Conservation (phyloP, 1,284 basidiomycete genomes). For the Uromyces viciae-fabae region DNA sequence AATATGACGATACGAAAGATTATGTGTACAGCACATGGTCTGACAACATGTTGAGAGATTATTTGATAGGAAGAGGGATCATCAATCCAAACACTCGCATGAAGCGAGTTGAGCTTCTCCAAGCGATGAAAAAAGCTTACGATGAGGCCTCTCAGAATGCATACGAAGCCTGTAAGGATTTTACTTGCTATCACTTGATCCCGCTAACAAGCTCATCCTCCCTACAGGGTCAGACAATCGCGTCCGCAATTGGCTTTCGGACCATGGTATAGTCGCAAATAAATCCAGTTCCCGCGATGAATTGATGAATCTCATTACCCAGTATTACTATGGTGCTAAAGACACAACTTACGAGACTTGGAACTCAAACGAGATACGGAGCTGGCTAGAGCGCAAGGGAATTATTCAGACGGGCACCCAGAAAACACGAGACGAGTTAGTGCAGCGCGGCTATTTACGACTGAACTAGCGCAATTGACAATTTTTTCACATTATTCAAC, state of each 20-base stretch:
- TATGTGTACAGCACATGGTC: constrained; percentile 84
- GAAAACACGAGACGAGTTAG: constrained; percentile 42
- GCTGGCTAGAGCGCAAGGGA: constrained; percentile 54
- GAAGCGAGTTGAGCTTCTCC: constrained; percentile 47
- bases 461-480: no score
- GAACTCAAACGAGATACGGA: constrained; percentile 68
- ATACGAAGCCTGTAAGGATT: constrained; percentile 70
- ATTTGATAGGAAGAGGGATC: constrained; percentile 70
- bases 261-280: constrained; percentile 67
- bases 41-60: constrained; percentile 67
- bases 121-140: constrained; percentile 68
- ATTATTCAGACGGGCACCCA: constrained; percentile 31
- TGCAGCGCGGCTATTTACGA: no score
- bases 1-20: constrained; percentile 64
- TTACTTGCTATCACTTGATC: neutral
- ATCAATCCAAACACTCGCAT: constrained; percentile 60
- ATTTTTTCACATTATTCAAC: constrained; percentile 26
- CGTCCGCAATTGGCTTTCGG: constrained; percentile 71
- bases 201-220: constrained; percentile 15
- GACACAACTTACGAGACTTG: constrained; percentile 55
- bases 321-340: constrained; percentile 69
- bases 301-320: constrained; percentile 67
- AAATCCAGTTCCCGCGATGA: constrained; percentile 67
- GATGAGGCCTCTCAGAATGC: constrained; percentile 62
- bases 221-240: constrained; percentile 29